Conservation (phyloP, 2,329 filamentous ascomycete species). For the Xenosphaeropsis pyriputrescens region DNA sequence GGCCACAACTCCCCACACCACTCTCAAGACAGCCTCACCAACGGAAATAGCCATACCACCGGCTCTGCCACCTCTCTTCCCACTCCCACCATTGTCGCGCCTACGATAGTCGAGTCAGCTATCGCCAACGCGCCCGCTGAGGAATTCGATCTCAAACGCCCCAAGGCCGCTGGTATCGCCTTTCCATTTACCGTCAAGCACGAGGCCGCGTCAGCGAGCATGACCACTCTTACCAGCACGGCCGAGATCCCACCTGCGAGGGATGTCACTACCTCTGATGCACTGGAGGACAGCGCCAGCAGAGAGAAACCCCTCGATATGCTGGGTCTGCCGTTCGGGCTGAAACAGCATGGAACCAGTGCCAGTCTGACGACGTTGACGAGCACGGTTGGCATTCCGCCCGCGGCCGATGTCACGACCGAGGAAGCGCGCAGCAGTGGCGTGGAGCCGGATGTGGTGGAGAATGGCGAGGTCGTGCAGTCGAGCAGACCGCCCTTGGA, state of each 20-base stretch:
- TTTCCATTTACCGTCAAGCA: conserved; percentile 57
- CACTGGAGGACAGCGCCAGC: background rate
- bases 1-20: conserved; percentile 19
- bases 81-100: background rate
- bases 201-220: conserved; percentile 46
- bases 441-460: conserved; percentile 3
- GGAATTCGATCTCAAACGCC: conserved; percentile 41
- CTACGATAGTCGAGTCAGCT: background rate
- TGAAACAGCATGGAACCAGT: background rate
- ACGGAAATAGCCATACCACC: conserved; percentile 3
- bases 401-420: background rate
- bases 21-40: conserved; percentile 20
- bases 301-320: background rate
- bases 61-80: background rate
- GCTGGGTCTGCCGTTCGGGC: background rate
- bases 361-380: background rate
- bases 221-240: conserved; percentile 42
- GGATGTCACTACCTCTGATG: background rate
- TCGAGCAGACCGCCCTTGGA: conserved; percentile 29
- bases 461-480: conserved; percentile 8
- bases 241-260: conserved; percentile 9
- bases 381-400: background rate
- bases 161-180: conserved; percentile 53
- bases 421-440: conserved; percentile 1
- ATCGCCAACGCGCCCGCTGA: conserved; percentile 7